phyloP scores from a whole-genome alignment of 1,284 basidiomycete species.

The Ganoderma meredithae region DNA sequence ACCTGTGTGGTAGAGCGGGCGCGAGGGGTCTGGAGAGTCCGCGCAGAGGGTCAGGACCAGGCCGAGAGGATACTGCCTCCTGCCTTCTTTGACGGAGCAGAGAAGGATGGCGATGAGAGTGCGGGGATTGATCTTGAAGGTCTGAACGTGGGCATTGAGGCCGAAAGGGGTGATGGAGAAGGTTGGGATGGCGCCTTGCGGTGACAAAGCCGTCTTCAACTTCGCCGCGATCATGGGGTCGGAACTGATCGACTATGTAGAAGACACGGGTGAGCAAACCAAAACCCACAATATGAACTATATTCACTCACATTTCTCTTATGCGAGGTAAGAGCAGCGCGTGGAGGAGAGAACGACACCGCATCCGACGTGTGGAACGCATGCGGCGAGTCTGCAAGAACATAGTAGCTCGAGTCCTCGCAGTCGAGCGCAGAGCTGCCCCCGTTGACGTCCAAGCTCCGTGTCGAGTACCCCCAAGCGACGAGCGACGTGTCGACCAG shows the following conservation, averaged over 20 bases:
- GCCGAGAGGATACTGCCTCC: background rate
- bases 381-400: background rate
- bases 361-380: background rate
- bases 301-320: slow-evolving; percentile 1
- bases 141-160: background rate
- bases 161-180: slow-evolving; percentile 9
- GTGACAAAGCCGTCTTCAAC: background rate
- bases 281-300: background rate
- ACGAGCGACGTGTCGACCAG: slow-evolving; percentile 20
- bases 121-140: background rate
- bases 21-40: slow-evolving; percentile 3
- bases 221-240: background rate
- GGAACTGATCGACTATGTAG: background rate
- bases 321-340: background rate
- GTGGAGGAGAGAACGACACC: background rate
- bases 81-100: slow-evolving; percentile 5
- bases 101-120: slow-evolving; percentile 2
- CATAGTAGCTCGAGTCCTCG: slow-evolving; percentile 2
- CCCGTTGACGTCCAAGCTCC: background rate
- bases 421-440: background rate
- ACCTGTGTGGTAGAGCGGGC: slow-evolving; percentile 5
- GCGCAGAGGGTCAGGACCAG: background rate
- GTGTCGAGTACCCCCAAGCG: slow-evolving; percentile 19
- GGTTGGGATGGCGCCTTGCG: slow-evolving; percentile 5
- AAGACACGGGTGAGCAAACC: background rate